phyloP scores from a whole-genome alignment of 495 filamentous ascomycete genomes.

The Neurospora sublineolata region DNA sequence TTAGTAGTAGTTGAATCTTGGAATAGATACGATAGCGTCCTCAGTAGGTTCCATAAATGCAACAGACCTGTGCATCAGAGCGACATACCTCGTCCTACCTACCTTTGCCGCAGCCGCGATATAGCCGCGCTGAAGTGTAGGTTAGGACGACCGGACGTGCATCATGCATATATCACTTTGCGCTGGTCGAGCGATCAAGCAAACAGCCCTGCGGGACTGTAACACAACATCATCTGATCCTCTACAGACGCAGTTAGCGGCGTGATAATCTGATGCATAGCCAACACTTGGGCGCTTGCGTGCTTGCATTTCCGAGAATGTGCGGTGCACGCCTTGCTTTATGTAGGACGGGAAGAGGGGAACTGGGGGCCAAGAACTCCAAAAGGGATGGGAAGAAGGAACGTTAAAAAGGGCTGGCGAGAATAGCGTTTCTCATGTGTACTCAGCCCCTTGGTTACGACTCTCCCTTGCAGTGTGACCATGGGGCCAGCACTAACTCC shows the following conservation, averaged over 20 bases:
- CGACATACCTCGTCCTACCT: neutral
- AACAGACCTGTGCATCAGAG: neutral
- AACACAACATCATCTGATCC: neutral
- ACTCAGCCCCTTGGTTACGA: neutral
- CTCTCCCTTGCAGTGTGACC: neutral
- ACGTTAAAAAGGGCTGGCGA: neutral
- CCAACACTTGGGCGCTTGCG: neutral
- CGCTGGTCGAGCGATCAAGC: neutral
- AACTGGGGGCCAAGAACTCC: neutral
- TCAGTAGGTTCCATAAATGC: neutral
- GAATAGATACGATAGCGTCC: neutral
- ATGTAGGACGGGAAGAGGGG: neutral
- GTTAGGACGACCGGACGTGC: neutral
- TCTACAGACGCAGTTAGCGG: neutral
- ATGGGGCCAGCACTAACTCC: neutral
- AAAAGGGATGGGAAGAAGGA: neutral
- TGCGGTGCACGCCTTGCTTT: neutral
- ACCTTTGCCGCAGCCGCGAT: neutral
- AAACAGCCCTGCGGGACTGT: neutral
- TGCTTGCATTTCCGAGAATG: neutral
- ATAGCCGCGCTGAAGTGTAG: neutral
- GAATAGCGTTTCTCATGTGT: neutral
- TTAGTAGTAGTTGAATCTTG: neutral
- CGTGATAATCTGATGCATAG: neutral
- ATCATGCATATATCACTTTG: neutral